Conservation (phyloP, 1,284 basidiomycete species). For the Boletus calvinii region DNA sequence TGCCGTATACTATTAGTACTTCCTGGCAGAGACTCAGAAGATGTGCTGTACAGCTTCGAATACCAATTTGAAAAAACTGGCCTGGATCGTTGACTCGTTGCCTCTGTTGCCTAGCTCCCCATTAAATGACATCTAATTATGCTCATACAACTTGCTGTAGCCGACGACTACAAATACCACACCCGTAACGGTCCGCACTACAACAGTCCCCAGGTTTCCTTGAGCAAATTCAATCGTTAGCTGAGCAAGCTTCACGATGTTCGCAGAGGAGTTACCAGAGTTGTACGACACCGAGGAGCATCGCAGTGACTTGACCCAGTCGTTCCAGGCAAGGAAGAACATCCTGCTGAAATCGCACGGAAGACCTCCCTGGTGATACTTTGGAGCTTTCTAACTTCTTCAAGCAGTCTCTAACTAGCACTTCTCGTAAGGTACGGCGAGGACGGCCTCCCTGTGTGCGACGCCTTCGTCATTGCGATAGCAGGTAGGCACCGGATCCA, state of each 20-base stretch:
- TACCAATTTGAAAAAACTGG: background rate
- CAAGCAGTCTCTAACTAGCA: conserved; percentile 12
- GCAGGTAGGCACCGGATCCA: conserved; percentile 65
- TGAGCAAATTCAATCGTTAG: background rate
- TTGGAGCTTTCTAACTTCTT: conserved; percentile 8
- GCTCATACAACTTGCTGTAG: conserved; percentile 19
- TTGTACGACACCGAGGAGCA: conserved; percentile 23
- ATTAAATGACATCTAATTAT: conserved; percentile 1
- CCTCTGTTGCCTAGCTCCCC: background rate
- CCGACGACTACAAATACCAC: conserved; percentile 36
- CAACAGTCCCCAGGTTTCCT: background rate
- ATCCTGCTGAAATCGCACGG: conserved; percentile 82
- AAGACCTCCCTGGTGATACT: conserved; percentile 70
- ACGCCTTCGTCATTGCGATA: conserved; percentile 92
- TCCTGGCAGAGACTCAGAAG: background rate
- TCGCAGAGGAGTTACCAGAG: conserved; percentile 30
- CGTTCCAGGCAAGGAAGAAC: conserved; percentile 55
- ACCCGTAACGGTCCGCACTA: conserved; percentile 19
- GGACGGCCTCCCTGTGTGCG: conserved; percentile 64
- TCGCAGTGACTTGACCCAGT: conserved; percentile 16
- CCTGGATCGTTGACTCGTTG: background rate
- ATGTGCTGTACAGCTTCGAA: background rate
- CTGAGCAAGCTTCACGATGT: conserved; percentile 18
- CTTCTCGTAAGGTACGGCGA: conserved; percentile 62
- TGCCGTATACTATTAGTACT: background rate